Base-by-base conservation (phyloP, 306 rosid species). In the Spatholobus suberectus region DNA sequence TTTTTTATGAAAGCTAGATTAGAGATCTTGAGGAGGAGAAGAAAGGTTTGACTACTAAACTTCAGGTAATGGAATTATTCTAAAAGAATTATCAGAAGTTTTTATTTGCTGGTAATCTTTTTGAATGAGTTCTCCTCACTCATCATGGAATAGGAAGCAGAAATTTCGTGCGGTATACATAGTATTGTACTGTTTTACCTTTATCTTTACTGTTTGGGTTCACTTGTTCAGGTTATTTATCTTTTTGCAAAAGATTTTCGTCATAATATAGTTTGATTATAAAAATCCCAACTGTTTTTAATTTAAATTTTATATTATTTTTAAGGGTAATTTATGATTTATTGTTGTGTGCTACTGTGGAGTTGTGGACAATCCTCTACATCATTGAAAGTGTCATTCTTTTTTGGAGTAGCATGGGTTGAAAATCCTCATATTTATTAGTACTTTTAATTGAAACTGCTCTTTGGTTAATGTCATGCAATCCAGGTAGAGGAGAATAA, bases 11-110 rank as follows among this genome's bases (percentile, higher is more conserved):
- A 91, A 89, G 91, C 90, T 90, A 96, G 99, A 91, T 90, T 83
- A 96, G 99, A 91, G 99, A 96, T 92, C 88, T 94, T 81, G 98
- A 96, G 87, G 99, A 96, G 91, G 99, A 96, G 97, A 96, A 94
- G 95, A 96, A 96, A 88, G 98, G 95, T 83, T 81, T 96, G 84
- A 76, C 62, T 62, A 90, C 98, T 62, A 96, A 91, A 80, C 97
- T 96, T 86, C 98, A 96, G 99, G 99, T 96, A 90, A 89, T 61
- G 70, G 73, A 79, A 75, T 40, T 20, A 40, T 79, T 63, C 79
- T 59, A 27, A 51, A 67, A 75, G 49, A 78, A 73, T 76, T 41
- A 14, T 63, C 40, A 9, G 27, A 77, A 46, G 29, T 32, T 68
- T 21, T 18, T 70, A 61, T 59, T 77, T 61, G 14, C 73, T 74